These are phyloP conservation scores for Coemansia aciculifera DNA, from an alignment of 192 early-diverging fungal species.

Conservation along the genomic window DNA sequence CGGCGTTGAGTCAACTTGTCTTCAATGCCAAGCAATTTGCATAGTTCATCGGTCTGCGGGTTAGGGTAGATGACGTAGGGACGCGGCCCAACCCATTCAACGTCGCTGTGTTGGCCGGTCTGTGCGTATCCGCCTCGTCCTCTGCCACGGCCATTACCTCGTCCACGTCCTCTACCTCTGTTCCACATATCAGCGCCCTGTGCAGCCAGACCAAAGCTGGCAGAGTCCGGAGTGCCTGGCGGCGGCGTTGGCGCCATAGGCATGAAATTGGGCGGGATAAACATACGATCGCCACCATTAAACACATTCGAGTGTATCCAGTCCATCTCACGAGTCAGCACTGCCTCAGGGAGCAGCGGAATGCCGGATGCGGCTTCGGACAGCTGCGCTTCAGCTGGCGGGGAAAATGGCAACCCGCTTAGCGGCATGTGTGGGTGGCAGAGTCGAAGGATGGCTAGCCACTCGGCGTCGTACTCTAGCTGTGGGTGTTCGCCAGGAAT, in stretches of 20 bases:
- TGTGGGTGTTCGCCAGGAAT: conserved; percentile 19
- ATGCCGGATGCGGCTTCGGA: conserved; percentile 33
- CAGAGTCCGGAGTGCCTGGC: conserved; percentile 37
- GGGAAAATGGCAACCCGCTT: conserved; percentile 53
- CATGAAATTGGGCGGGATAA: conserved; percentile 79
- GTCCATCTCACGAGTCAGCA: conserved; percentile 60
- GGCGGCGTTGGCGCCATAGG: conserved; percentile 64
- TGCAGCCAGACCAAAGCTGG: conserved; percentile 39
- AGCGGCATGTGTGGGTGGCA: conserved; percentile 60
- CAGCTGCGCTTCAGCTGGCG: conserved; percentile 45
- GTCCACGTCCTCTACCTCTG: conserved; percentile 15
- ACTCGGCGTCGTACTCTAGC: conserved; percentile 84
- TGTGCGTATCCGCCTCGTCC: conserved; percentile 6
- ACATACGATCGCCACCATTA: conserved; percentile 45
- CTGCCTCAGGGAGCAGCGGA: conserved; percentile 40
- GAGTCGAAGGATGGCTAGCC: conserved; percentile 75
- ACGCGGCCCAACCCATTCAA: conserved; percentile 17
- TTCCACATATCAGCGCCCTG: not conserved
- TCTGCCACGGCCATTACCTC: conserved; percentile 8
- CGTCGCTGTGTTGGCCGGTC: conserved; percentile 1
- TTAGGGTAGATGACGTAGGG: conserved; percentile 62
- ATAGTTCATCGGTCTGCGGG: conserved; percentile 83
- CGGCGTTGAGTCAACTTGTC: conserved; percentile 44
- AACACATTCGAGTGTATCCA: conserved; percentile 70
- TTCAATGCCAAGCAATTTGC: conserved; percentile 64